Evolutionary conservation across 108 stramenopile genomes (phyloP), one percentile per base, ranked within the genome.

Genomic region (Craspedostauros australis): DNA sequence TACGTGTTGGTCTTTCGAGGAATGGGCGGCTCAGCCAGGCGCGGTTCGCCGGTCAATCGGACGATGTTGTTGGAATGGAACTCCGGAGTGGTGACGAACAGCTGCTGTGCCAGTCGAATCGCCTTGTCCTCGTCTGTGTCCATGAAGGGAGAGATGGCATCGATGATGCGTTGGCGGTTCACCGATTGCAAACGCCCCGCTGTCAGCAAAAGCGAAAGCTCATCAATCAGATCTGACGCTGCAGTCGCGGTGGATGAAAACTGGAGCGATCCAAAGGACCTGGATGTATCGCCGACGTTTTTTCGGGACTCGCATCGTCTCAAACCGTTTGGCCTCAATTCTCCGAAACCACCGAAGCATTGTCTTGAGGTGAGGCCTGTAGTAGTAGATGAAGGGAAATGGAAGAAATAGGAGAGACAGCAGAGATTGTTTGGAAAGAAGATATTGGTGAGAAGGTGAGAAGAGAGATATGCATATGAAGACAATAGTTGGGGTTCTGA

Each of bases 11-110:
- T 20, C 28, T 58, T 44, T 1, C 37, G 52, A 27, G 33, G 28
- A 1, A 37, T 25, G 2, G 19, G 18, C 6, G 24, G 58, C 19
- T 26, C 28, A 15, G 39, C 12, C 9, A 19, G 15, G 4, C 12
- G 16, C 7, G 27, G 14, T 5, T 24, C 46, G 7, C 38, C 50
- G 12, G 50, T 5, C 1, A 22, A 28, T 14, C 27, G 25, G 0
- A n/a, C 41, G 49, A 39, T 69, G 0, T 76, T 78, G 7, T 50
- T 58, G 15, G 62, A 58, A 23, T 86, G 84, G 37, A 86, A 86
- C 48, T 86, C 80, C 12, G 66, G 72, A 11, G 80, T 52, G 20
- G 57, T 50, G 38, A 69, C n/a, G 52, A 56, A 38, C 41, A 46
- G 22, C 24, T 40, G 21, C 29, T 39, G 53, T 20, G 63, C 53